These are phyloP conservation scores for Mucor plumbeus DNA, from an alignment of 371 early-diverging fungal genomes.

Conservation along the genomic window DNA sequence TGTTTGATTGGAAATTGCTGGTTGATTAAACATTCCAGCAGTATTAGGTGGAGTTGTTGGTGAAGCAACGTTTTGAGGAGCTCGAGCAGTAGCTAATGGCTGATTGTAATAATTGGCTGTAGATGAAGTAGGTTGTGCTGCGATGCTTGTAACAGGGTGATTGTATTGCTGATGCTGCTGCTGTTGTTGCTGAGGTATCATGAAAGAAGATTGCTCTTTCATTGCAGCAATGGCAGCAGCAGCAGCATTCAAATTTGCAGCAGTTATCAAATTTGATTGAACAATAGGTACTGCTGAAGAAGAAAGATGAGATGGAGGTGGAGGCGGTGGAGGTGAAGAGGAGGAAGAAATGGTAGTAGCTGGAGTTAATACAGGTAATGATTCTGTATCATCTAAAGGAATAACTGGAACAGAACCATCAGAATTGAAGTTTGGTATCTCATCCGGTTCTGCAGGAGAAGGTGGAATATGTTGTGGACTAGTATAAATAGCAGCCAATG, in stretches of 20 bases:
- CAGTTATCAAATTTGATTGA: not conserved
- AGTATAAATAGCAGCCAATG: constrained; percentile 36
- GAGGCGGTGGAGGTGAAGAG: not conserved
- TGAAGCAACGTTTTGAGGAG: not conserved
- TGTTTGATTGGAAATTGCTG: constrained; percentile 11
- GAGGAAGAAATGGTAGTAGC: no score
- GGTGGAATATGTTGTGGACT: constrained; percentile 38
- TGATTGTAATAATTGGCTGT: not conserved
- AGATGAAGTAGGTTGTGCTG: not conserved
- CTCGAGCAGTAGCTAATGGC: not conserved
- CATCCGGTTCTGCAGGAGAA: constrained; percentile 42
- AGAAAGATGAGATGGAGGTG: not conserved
- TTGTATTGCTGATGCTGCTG: not conserved
- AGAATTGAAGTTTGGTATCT: constrained; percentile 14
- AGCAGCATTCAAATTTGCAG: constrained; percentile 10
- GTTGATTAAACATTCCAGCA: not conserved
- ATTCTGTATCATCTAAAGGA: constrained; percentile 7
- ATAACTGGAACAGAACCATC: constrained; percentile 5
- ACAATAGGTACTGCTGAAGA: not conserved
- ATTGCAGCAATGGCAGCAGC: constrained; percentile 17
- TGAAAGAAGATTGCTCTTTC: not conserved
- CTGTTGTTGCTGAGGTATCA: constrained; percentile 4
- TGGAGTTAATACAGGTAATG: not conserved
- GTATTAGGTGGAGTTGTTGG: not conserved
- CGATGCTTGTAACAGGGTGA: not conserved